Evolutionary conservation across 805 yeast genomes (phyloP).

Genomic region (Saccharomycopsis sp.): DNA sequence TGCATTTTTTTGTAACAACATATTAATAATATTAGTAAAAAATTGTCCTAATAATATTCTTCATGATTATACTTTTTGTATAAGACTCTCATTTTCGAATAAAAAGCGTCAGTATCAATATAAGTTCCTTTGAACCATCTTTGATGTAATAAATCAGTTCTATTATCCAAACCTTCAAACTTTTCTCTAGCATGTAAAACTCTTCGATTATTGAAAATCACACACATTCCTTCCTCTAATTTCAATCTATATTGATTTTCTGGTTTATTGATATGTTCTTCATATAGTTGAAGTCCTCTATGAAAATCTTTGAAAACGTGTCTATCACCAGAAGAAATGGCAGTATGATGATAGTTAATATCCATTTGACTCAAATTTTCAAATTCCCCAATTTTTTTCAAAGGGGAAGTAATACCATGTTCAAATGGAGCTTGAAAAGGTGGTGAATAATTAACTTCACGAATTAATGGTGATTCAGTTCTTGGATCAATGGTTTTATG

Average conservation of each 20-base stretch:
- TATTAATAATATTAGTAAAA: no score
- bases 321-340: conserved; percentile 29
- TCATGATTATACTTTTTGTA: conserved; percentile 20
- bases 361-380: conserved; percentile 17
- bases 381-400: conserved; percentile 20
- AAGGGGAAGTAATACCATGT: conserved; percentile 34
- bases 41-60: no score
- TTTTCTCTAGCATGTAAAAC: conserved; percentile 53
- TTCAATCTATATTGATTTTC: conserved; percentile 43
- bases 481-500: conserved; percentile 17
- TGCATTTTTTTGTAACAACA: no score
- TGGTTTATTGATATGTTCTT: conserved; percentile 40
- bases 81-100: conserved; percentile 41
- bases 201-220: conserved; percentile 62
- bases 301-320: conserved; percentile 41
- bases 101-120: conserved; percentile 57
- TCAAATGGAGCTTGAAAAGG: conserved; percentile 79
- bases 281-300: conserved; percentile 49
- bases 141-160: no score
- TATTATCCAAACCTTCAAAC: conserved; percentile 27
- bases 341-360: conserved; percentile 19
- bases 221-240: conserved; percentile 49
- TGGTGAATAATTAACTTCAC: conserved; percentile 64
- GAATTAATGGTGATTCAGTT: conserved; percentile 29
- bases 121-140: conserved; percentile 74